Evolutionary conservation across 2,329 filamentous ascomycete species (phyloP).

Genomic region (Nemania sp.): DNA sequence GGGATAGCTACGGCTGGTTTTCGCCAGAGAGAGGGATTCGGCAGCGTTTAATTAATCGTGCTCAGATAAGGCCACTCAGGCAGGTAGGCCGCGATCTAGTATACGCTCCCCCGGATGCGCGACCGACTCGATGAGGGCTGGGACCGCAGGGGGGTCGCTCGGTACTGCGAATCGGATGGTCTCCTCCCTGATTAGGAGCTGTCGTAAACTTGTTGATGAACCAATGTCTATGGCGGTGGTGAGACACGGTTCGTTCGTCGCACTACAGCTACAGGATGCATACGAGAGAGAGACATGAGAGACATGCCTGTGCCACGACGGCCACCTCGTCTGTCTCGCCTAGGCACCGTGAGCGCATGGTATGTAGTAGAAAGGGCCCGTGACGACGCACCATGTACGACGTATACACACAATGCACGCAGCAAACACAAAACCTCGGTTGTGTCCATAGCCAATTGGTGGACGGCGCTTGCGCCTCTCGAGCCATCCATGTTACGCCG

Average conservation of each 20-base stretch:
- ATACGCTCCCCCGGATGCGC: background rate
- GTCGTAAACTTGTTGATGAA: constrained; percentile 26
- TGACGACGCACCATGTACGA: constrained; percentile 20
- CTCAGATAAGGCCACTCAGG: background rate
- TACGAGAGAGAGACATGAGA: constrained; percentile 32
- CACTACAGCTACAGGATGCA: constrained; percentile 28
- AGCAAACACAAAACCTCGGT: constrained; percentile 37
- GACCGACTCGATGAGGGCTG: constrained; percentile 9
- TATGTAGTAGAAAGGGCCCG: constrained; percentile 35
- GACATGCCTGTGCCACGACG: constrained; percentile 36
- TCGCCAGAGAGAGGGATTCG: background rate
- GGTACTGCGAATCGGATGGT: constrained; percentile 33
- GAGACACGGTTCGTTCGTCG: constrained; percentile 37
- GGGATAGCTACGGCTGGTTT: too few species aligned
- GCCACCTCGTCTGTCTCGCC: constrained; percentile 36
- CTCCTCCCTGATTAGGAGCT: constrained; percentile 30
- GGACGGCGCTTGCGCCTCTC: constrained; percentile 16
- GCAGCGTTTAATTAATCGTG: background rate
- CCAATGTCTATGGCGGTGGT: constrained; percentile 32
- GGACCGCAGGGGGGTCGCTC: background rate
- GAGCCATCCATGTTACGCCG: constrained; percentile 29
- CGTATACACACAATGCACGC: constrained; percentile 27
- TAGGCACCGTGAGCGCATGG: constrained; percentile 31
- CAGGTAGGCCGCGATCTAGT: constrained; percentile 1
- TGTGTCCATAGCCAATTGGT: constrained; percentile 40